A percentile compares a stretch with the other conserved stretches of the same genome.
Conservation (phyloP, 2,329 filamentous ascomycete species). For the Xylariales sp. region DNA sequence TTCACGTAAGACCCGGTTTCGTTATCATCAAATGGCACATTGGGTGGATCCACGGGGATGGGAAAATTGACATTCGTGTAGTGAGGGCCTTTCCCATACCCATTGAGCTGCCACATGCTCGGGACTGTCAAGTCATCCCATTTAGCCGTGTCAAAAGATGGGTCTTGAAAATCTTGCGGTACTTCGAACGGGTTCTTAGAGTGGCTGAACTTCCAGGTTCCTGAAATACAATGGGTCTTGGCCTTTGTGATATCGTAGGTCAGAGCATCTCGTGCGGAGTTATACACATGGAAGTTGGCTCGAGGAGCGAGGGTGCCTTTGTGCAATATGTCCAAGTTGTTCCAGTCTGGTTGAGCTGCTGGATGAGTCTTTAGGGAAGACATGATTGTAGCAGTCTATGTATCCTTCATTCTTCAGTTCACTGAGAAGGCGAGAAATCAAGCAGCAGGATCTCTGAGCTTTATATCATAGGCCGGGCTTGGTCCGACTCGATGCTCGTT, state of each 20-base stretch:
- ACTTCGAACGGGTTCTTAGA: slow-evolving; percentile 34
- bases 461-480: not conserved
- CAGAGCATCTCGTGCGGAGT: slow-evolving; percentile 42
- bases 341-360: slow-evolving; percentile 47
- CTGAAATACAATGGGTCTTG: slow-evolving; percentile 37
- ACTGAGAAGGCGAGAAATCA: not conserved
- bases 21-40: slow-evolving; percentile 50
- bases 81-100: slow-evolving; percentile 58
- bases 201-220: slow-evolving; percentile 43
- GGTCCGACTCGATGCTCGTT: slow-evolving; percentile 5
- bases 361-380: slow-evolving; percentile 14
- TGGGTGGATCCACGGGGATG: slow-evolving; percentile 58
- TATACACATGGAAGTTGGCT: slow-evolving; percentile 50
- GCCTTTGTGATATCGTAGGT: slow-evolving; percentile 31
- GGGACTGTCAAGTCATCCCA: slow-evolving; percentile 58
- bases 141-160: slow-evolving; percentile 19
- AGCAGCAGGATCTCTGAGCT: not conserved
- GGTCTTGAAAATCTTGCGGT: slow-evolving; percentile 27
- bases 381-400: slow-evolving; percentile 11
- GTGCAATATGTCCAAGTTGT: slow-evolving; percentile 53
- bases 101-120: slow-evolving; percentile 67
- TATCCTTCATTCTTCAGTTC: not conserved
- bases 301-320: slow-evolving; percentile 51
- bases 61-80: slow-evolving; percentile 68
- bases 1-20: slow-evolving; percentile 49